A percentile compares a stretch with the other conserved stretches of the same genome.
Evolutionary conservation across 2,329 filamentous ascomycete genomes (phyloP).

Genomic region (Penicillium italicum): DNA sequence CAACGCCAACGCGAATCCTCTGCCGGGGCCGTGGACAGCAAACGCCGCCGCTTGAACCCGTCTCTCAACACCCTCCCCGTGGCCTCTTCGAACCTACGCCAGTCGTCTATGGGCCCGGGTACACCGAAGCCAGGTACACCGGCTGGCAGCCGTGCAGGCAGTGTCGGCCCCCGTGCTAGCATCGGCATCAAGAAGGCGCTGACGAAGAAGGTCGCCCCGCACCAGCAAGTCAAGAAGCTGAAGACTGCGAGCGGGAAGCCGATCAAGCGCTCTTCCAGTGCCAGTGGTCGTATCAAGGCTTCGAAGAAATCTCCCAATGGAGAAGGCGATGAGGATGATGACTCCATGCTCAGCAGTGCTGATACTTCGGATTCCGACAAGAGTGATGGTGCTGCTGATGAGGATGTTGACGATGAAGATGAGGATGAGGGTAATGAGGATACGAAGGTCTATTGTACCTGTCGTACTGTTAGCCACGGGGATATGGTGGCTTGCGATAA

Average conservation of each 20-base stretch:
- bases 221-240: conserved; percentile 47
- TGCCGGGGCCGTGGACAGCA: conserved; percentile 52
- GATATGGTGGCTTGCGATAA: conserved; percentile 68
- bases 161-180: conserved; percentile 51
- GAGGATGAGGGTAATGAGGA: conserved; percentile 54
- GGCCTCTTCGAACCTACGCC: conserved; percentile 54
- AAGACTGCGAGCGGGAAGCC: conserved; percentile 38
- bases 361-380: conserved; percentile 49
- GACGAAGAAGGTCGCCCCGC: conserved; percentile 55
- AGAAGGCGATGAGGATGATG: conserved; percentile 46
- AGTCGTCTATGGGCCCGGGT: conserved; percentile 60
- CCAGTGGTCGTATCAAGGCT: conserved; percentile 35
- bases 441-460: conserved; percentile 63
- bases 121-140: conserved; percentile 60
- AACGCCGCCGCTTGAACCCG: conserved; percentile 56
- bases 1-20: conserved; percentile 55
- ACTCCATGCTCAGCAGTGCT: conserved; percentile 52
- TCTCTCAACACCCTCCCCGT: conserved; percentile 53
- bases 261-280: conserved; percentile 44
- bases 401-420: conserved; percentile 47
- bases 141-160: conserved; percentile 54
- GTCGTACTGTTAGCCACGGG: conserved; percentile 61
- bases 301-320: conserved; percentile 44
- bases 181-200: conserved; percentile 43
- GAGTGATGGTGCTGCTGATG: conserved; percentile 34